phyloP scores from a whole-genome alignment of 805 yeast genomes.

The Clavispora vitiphila region DNA sequence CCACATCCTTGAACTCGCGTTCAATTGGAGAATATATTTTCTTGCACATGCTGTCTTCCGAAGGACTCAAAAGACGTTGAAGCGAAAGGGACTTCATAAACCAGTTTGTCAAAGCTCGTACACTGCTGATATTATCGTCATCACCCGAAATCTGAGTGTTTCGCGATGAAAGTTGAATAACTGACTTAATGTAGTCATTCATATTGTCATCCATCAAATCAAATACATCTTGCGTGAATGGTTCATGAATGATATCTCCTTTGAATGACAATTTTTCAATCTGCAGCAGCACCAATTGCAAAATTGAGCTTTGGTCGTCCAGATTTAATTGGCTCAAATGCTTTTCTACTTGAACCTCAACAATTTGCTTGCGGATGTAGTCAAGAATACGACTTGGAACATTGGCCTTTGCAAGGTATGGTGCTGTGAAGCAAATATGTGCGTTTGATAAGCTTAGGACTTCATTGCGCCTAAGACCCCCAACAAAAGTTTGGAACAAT shows the following conservation, averaged over 20 bases:
- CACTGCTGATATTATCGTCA: neutral
- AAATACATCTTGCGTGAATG: conserved; percentile 19
- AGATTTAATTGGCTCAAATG: neutral
- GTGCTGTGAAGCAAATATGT: neutral
- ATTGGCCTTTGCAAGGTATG: neutral
- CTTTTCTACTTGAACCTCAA: neutral
- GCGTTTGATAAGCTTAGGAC: conserved; percentile 8
- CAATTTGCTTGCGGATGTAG: neutral
- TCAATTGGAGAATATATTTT: neutral
- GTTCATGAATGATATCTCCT: neutral
- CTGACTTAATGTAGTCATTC: conserved; percentile 21
- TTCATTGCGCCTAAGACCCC: conserved; percentile 22
- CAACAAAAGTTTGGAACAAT: conserved; percentile 24
- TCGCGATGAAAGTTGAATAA: conserved; percentile 3
- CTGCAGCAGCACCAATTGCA: neutral
- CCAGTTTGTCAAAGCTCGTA: conserved; percentile 9
- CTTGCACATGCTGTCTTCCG: neutral
- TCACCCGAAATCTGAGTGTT: neutral
- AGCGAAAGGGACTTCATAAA: neutral
- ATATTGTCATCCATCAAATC: conserved; percentile 25
- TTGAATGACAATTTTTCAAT: neutral
- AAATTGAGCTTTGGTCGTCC: neutral
- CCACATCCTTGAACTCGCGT: neutral
- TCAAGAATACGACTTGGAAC: neutral
- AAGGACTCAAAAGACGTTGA: neutral